These are phyloP conservation scores for Platanus orientalis DNA, from an alignment of 164 flowering plant species.

Conservation along the genomic window DNA sequence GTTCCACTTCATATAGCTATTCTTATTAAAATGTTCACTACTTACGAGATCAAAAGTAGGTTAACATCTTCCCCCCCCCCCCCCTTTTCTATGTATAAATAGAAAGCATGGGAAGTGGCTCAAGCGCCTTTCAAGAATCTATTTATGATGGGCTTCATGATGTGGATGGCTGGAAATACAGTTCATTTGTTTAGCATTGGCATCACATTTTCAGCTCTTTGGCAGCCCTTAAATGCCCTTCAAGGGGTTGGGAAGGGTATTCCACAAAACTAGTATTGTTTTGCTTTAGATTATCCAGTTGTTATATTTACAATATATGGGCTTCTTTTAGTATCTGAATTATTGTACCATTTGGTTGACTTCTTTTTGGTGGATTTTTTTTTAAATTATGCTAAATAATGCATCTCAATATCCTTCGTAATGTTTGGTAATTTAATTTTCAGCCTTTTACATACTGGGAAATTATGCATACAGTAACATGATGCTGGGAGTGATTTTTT, in stretches of 20 bases:
- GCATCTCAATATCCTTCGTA: too few relatives aligned
- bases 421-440: too few relatives aligned
- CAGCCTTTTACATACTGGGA: too few relatives aligned
- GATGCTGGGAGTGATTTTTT: too few relatives aligned
- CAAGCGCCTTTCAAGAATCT: constrained; percentile 94
- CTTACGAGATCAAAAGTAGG: not conserved
- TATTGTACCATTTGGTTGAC: not conserved
- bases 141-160: constrained; percentile 99
- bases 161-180: constrained; percentile 99
- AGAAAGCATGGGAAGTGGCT: constrained; percentile 99
- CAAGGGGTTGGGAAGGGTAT: constrained; percentile 96
- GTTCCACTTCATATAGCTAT: not conserved
- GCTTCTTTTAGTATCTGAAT: not conserved
- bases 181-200: constrained; percentile 98
- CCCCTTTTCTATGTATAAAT: constrained; percentile 16
- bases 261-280: not conserved
- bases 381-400: too few relatives aligned
- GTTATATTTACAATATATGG: not conserved
- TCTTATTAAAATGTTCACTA: not conserved
- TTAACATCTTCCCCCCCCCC: not conserved
- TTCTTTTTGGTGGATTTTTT: not conserved
- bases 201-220: constrained; percentile 95
- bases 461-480: too few relatives aligned
- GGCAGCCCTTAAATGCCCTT: constrained; percentile 97
- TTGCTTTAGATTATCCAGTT: not conserved